Percentiles rank a stretch among this genome's conserved stretches.
Conservation (phyloP, 108 stramenopile genomes). For the Schizochytrium sp. region DNA sequence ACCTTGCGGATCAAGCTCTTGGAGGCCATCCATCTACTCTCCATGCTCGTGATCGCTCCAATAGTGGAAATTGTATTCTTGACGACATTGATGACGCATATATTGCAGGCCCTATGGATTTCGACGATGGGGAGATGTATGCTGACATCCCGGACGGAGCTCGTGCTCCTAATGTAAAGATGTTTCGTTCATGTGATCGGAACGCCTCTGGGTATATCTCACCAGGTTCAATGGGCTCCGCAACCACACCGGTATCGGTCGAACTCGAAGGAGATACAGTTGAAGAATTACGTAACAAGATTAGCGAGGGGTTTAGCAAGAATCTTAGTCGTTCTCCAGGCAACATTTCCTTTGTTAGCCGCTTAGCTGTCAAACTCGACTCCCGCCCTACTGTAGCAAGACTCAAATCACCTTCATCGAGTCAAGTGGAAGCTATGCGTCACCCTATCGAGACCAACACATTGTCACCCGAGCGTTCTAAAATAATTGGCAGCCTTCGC, state of each 20-base stretch:
- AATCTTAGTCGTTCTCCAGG: slow-evolving; percentile 38
- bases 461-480: background rate
- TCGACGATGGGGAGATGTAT: background rate
- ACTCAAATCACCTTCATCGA: background rate
- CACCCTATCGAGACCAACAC: background rate
- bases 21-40: background rate
- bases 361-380: background rate
- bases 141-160: background rate
- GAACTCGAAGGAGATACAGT: slow-evolving; percentile 13
- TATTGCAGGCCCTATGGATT: slow-evolving; percentile 23
- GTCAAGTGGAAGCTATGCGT: background rate
- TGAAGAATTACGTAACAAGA: slow-evolving; percentile 42
- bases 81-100: slow-evolving; percentile 55
- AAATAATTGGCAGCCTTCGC: background rate
- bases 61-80: slow-evolving; percentile 36
- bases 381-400: background rate
- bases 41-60: slow-evolving; percentile 20
- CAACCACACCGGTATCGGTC: background rate
- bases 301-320: background rate
- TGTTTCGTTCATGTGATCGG: slow-evolving; percentile 18
- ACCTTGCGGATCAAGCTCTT: background rate
- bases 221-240: background rate
- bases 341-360: background rate
- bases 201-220: slow-evolving; percentile 37
- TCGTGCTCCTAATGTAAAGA: slow-evolving; percentile 25